Conservation (phyloP, 495 filamentous ascomycete species). For the Penicillium psychrofluorescens region DNA sequence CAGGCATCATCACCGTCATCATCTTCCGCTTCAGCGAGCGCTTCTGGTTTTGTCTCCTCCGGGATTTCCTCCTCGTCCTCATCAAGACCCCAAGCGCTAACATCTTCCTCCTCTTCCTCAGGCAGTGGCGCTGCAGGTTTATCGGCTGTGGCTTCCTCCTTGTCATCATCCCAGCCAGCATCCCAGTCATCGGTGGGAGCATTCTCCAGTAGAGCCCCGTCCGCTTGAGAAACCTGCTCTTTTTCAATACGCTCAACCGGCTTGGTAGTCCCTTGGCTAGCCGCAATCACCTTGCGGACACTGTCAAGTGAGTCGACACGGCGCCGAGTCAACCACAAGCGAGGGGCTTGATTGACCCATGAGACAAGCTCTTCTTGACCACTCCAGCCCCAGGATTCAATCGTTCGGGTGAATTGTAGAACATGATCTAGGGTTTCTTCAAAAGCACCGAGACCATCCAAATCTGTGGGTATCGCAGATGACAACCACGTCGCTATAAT, state of each 20-base stretch:
- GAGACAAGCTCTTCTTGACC: slow-evolving; percentile 63
- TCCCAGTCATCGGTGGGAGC: slow-evolving; percentile 66
- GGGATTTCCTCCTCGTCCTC: slow-evolving; percentile 35
- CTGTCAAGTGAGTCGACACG: slow-evolving; percentile 68
- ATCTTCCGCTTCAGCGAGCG: slow-evolving; percentile 18
- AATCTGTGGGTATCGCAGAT: slow-evolving; percentile 62
- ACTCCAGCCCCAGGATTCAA: slow-evolving; percentile 58
- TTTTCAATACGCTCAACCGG: slow-evolving; percentile 80
- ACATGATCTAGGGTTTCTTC: slow-evolving; percentile 55
- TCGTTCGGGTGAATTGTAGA: slow-evolving; percentile 50
- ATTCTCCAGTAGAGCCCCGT: slow-evolving; percentile 53
- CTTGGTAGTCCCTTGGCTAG: slow-evolving; percentile 54
- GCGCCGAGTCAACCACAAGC: slow-evolving; percentile 79
- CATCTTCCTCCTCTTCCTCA: slow-evolving; percentile 52
- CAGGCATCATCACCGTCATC: slow-evolving; percentile 55
- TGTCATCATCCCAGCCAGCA: slow-evolving; percentile 61
- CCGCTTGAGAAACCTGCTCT: slow-evolving; percentile 60
- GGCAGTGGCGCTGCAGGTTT: slow-evolving; percentile 8
- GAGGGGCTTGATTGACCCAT: slow-evolving; percentile 74
- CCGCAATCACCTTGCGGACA: slow-evolving; percentile 59
- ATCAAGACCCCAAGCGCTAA: slow-evolving; percentile 58
- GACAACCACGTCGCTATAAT: slow-evolving; percentile 69
- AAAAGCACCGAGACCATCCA: slow-evolving; percentile 63
- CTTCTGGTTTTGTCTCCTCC: slow-evolving; percentile 14
- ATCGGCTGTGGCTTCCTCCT: slow-evolving; percentile 32